Percentiles rank a stretch among this genome's conserved stretches.
Conservation (phyloP, 768 basidiomycete genomes). For the Cystofilobasidium capitatum region DNA sequence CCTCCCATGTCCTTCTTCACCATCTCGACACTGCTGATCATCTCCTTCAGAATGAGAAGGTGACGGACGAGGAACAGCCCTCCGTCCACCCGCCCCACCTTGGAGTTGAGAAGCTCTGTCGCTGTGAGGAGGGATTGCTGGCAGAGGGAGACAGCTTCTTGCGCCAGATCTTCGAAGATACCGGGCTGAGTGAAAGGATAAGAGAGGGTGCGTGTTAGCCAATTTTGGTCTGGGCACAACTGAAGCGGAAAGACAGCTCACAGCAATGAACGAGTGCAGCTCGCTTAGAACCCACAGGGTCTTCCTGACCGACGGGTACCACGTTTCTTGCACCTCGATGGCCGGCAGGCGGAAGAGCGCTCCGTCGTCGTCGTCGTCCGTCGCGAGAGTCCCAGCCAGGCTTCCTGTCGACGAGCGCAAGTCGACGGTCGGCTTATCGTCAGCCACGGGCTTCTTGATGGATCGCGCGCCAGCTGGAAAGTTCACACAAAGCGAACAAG, state of each 20-base stretch:
- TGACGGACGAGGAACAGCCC: constrained; percentile 83
- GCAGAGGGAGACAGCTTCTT: constrained; percentile 78
- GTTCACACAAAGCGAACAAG: not conserved
- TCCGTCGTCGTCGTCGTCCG: constrained; percentile 41
- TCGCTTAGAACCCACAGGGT: constrained; percentile 87
- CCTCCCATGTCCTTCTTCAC: constrained; percentile 30
- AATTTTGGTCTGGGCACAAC: not conserved
- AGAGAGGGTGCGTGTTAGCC: too few species aligned
- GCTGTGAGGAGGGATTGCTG: constrained; percentile 68
- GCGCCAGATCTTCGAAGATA: constrained; percentile 92
- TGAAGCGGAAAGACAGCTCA: constrained; percentile 36
- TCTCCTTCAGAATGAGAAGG: constrained; percentile 81
- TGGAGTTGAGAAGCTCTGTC: constrained; percentile 50
- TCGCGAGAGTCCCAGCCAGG: constrained; percentile 29
- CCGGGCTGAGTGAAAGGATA: constrained; percentile 64
- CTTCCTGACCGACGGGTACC: constrained; percentile 82
- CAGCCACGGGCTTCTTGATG: not conserved
- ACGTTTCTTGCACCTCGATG: constrained; percentile 66
- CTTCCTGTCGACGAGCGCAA: not conserved
- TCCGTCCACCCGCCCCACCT: constrained; percentile 53
- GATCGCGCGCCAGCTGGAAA: constrained; percentile 9
- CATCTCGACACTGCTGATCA: constrained; percentile 60
- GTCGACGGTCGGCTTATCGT: not conserved
- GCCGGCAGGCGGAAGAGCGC: constrained; percentile 58
- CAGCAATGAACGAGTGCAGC: constrained; percentile 85